phyloP scores from a whole-genome alignment of 352 stramenopile species.

The Globisporangium irregulare region DNA sequence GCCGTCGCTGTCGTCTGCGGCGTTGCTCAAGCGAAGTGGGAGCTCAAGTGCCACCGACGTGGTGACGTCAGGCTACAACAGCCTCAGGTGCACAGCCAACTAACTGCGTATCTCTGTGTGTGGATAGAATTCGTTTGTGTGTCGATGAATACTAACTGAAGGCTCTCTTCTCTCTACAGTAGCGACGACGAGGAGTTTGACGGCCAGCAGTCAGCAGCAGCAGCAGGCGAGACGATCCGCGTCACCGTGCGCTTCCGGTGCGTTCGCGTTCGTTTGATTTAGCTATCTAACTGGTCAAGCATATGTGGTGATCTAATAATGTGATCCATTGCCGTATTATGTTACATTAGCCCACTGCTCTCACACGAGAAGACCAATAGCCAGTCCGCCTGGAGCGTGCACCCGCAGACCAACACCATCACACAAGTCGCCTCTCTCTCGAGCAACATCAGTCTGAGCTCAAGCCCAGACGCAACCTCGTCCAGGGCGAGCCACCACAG shows the following conservation, averaged over 20 bases:
- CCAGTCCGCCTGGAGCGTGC: neutral
- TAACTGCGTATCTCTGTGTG: neutral
- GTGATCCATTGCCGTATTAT: neutral
- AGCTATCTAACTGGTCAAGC: neutral
- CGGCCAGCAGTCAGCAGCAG: neutral
- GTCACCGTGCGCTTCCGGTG: slow-evolving; percentile 10
- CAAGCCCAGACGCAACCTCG: neutral
- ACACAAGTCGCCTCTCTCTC: neutral
- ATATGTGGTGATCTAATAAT: neutral
- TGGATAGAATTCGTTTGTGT: neutral
- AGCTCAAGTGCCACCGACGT: neutral
- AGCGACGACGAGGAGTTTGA: slow-evolving; percentile 10
- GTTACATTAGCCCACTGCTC: neutral
- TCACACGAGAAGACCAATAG: slow-evolving; percentile 1
- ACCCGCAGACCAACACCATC: slow-evolving; percentile 9
- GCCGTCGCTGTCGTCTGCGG: neutral
- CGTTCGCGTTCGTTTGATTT: neutral
- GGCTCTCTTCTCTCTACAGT: neutral
- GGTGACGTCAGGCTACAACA: neutral
- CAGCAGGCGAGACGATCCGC: slow-evolving; percentile 4
- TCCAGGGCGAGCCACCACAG: neutral
- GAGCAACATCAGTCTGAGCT: neutral
- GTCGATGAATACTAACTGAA: neutral
- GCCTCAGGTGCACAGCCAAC: neutral
- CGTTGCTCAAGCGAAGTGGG: neutral